Evolutionary conservation across 2,329 filamentous ascomycete genomes (phyloP).

Genomic region (Epichloe amarillans): DNA sequence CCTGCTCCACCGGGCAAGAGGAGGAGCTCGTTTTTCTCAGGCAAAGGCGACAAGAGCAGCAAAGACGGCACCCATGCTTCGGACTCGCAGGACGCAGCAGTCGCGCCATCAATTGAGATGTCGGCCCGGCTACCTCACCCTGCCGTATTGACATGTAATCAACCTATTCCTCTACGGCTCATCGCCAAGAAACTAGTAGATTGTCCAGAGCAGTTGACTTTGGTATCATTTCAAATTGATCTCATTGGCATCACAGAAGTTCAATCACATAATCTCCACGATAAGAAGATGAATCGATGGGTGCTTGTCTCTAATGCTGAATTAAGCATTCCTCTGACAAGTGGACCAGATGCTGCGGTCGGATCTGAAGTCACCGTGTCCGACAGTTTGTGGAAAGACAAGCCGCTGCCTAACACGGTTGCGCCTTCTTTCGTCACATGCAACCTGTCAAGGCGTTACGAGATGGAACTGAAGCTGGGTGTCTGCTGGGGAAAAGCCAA

Average conservation of each 20-base stretch:
- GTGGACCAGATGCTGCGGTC: constrained; percentile 36
- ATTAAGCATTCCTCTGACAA: constrained; percentile 57
- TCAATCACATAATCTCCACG: constrained; percentile 59
- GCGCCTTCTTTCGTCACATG: constrained; percentile 80
- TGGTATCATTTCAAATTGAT: constrained; percentile 70
- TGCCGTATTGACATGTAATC: constrained; percentile 77
- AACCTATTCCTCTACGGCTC: constrained; percentile 68
- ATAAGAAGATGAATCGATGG: constrained; percentile 62
- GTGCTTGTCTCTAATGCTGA: constrained; percentile 59
- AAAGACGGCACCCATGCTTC: constrained; percentile 11
- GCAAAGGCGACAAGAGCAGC: constrained; percentile 11
- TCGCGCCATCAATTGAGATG: constrained; percentile 58
- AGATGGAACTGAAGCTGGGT: constrained; percentile 70
- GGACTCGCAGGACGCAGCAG: constrained; percentile 16
- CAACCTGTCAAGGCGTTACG: constrained; percentile 71
- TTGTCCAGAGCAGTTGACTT: constrained; percentile 54
- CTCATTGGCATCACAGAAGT: constrained; percentile 70
- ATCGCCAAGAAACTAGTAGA: constrained; percentile 64
- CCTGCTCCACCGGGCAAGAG: constrained; percentile 22
- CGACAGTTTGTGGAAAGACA: constrained; percentile 55
- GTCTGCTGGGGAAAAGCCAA: constrained; percentile 56
- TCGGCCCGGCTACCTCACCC: constrained; percentile 74
- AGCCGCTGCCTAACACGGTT: constrained; percentile 69
- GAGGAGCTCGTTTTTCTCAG: constrained; percentile 48
- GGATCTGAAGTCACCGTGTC: constrained; percentile 60